Evolutionary conservation across 257 asterid genomes (phyloP), one percentile per base, ranked within the genome.

Genomic region (Nicotiana undulata): DNA sequence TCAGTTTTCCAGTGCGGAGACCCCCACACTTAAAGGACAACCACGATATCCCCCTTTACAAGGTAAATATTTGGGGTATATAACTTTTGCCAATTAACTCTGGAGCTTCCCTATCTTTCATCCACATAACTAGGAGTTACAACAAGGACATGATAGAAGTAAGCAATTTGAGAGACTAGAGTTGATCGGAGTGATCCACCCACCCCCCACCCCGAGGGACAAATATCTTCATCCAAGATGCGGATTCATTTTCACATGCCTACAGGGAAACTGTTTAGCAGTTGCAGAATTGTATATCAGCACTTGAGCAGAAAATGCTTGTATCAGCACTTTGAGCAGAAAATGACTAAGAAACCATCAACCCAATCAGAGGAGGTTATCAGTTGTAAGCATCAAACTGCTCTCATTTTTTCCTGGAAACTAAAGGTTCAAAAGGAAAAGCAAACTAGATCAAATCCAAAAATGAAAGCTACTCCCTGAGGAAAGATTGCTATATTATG

Each of bases 381-480:
- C 61, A 49, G 60, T 15, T 24, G 78, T 24, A 17, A 49, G 6
- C 78, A 72, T 59, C 78, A 72, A 72, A 72, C 44, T 44, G 13
- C 58, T 70, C 8, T 13, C 22, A 26, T 12, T 49, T 52, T 34
- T 26, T 44, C 65, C 65, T 60, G 26, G 65, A 60, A 60, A 22
- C 31, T 60, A 10, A 60, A 9, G 65, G 65, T 6, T 70, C 77
- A 44, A 70, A 46, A 13, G 78, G 61, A 49, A 49, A 24, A 49
- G 51, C 9, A 72, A 46, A 49, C 78, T 49, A 72, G 78, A 72
- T 72, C 61, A 72, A 46, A 72, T 49, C 78, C 78, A 72, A 72
- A 72, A 72, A 72, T 29, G 17, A 22, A 24, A 46, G 40, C 40
- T 24, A 72, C 78, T 51, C 16, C 17, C 55, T 15, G 24, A 24